These are phyloP conservation scores for Microbotryum saponariae DNA, from an alignment of 1,284 basidiomycete genomes.

Conservation along the genomic window DNA sequence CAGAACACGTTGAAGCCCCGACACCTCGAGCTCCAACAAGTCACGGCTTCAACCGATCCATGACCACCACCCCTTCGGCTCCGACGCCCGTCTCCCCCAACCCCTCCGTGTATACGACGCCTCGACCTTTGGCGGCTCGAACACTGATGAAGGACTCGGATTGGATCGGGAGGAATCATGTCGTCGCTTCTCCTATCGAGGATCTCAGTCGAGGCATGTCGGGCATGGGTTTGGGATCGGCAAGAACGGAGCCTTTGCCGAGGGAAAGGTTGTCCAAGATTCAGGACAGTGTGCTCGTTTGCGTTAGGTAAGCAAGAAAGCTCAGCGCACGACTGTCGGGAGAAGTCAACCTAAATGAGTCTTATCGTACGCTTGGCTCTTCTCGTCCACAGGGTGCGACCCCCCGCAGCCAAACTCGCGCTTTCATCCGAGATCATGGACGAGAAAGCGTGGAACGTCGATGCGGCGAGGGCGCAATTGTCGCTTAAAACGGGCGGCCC, in stretches of 20 bases:
- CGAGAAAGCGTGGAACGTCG: conserved; percentile 29
- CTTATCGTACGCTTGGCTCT: background rate
- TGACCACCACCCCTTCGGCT: conserved; percentile 1
- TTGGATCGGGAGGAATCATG: background rate
- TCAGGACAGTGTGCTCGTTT: conserved; percentile 34
- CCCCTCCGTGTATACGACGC: background rate
- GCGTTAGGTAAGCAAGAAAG: conserved; percentile 14
- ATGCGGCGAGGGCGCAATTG: conserved; percentile 8
- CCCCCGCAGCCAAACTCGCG: conserved; percentile 25
- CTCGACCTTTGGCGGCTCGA: conserved; percentile 8
- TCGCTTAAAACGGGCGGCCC: conserved; percentile 40
- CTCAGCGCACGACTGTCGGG: background rate
- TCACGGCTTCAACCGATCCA: conserved; percentile 4
- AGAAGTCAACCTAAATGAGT: background rate
- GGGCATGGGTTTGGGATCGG: conserved; percentile 2
- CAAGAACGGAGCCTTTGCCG: background rate
- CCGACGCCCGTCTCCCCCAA: conserved; percentile 4
- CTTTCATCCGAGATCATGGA: conserved; percentile 8
- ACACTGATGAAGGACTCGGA: background rate
- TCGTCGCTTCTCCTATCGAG: background rate
- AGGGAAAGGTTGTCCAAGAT: background rate
- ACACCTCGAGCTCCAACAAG: conserved; percentile 1
- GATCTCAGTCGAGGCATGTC: background rate
- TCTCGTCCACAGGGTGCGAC: conserved; percentile 21
- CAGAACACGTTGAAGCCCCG: conserved; percentile 28